Evolutionary conservation across 108 stramenopile species (phyloP), one percentile per base, ranked within the genome.

Genomic region (Fragilaria radians): DNA sequence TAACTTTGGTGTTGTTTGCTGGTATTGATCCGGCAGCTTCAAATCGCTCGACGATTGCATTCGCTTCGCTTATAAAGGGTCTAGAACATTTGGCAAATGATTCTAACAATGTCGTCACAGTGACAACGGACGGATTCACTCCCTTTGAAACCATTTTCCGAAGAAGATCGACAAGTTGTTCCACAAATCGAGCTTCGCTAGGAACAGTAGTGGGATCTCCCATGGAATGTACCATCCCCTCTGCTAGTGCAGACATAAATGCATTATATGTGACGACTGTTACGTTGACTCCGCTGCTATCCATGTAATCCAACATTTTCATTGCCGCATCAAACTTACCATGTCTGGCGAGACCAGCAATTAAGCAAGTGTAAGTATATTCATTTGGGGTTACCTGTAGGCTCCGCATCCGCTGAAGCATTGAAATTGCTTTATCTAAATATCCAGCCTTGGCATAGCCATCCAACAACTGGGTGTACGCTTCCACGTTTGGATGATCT

Each of bases 401-500:
- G 46, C 66, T 36, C 53, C 65, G 70, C 89, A 91, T 91, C 1
- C 61, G 52, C 54, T 76, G 73, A 55, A 88, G 57, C 18, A 75
- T 50, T 25, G 50, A 46, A 18, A 79, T 24, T 2, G 84, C 79
- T 31, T 84, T 79, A 19, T 83, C 74, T 0, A 91, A 64, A 32
- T 73, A 57, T 19, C 73, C 75, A 54, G 66, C 57, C 42, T 88
- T 88, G 36, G 79, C 80, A 56, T 83, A 86, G 27, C 72, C 86
- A 66, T 87, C 84, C 24, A 91, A 36, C 17, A 86, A 61, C n/a
- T 74, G 70, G 3, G 89, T 91, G 58, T 91, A 91, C 0, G 89
- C 89, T 68, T 91, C 89, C 19, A 85, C 76, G 50, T 91, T 91
- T 22, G 85, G 86, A 72, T 91, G 89, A 28, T 72, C 27, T 4